A percentile compares a stretch with the other conserved stretches of the same genome.
phyloP scores from a whole-genome alignment of 495 filamentous ascomycete genomes.

The Penicillium psychrofluorescens region DNA sequence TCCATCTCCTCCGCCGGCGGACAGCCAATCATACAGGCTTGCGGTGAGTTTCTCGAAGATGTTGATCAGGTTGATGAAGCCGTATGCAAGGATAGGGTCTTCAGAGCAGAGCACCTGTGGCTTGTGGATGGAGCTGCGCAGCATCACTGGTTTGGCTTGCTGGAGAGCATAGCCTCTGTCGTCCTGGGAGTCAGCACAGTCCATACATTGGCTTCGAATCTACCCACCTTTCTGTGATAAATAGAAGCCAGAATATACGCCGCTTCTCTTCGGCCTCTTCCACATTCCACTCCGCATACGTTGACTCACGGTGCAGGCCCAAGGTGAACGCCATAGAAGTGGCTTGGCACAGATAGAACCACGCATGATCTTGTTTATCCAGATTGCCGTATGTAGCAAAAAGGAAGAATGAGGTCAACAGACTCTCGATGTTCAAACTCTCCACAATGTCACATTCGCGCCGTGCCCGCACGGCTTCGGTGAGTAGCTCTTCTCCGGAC shows the following conservation, averaged over 20 bases:
- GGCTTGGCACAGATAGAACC: constrained; percentile 59
- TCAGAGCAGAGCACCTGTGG: constrained; percentile 39
- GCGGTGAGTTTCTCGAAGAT: constrained; percentile 42
- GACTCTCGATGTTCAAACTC: constrained; percentile 47
- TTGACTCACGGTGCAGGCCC: constrained; percentile 50
- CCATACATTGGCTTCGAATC: background rate
- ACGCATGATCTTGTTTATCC: constrained; percentile 44
- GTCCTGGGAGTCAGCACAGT: background rate
- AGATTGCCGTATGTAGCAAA: constrained; percentile 71
- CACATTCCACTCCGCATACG: constrained; percentile 34
- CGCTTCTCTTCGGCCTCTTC: constrained; percentile 47
- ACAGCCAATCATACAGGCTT: constrained; percentile 37
- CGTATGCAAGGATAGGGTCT: constrained; percentile 39
- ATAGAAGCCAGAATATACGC: constrained; percentile 58
- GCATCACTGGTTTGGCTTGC: constrained; percentile 47
- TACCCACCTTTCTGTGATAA: constrained; percentile 50
- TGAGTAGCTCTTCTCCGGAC: constrained; percentile 49
- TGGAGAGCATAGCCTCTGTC: constrained; percentile 41
- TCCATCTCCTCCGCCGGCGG: constrained; percentile 30
- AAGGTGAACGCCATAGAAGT: constrained; percentile 52
- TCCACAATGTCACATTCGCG: constrained; percentile 71
- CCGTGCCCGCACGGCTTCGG: constrained; percentile 69
- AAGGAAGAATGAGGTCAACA: constrained; percentile 75
- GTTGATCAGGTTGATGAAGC: constrained; percentile 49
- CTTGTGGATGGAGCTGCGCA: constrained; percentile 42